These are phyloP conservation scores for Elsinoe australis DNA, from an alignment of 2,329 filamentous ascomycete species.

Conservation along the genomic window DNA sequence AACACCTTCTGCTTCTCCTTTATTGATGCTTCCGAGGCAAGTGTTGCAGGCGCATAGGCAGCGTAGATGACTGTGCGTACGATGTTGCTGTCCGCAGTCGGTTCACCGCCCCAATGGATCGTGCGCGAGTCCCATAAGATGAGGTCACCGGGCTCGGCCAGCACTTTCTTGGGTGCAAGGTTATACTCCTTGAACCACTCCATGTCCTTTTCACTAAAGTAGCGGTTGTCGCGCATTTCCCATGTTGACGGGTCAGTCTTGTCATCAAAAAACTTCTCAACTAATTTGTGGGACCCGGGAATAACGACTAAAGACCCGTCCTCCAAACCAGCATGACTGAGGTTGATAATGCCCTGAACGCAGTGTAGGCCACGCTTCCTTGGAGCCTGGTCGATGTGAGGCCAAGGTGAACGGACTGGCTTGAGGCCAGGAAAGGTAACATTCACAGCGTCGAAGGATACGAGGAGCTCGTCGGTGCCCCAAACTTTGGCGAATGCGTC, in stretches of 20 bases:
- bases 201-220: slow-evolving; percentile 26
- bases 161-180: slow-evolving; percentile 22
- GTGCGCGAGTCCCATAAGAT: slow-evolving; percentile 33
- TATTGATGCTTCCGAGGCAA: slow-evolving; percentile 17
- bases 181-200: slow-evolving; percentile 23
- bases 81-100: slow-evolving; percentile 24
- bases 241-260: slow-evolving; percentile 25
- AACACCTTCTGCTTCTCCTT: slow-evolving; percentile 21
- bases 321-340: slow-evolving; percentile 38
- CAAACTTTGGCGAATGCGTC: slow-evolving; percentile 23
- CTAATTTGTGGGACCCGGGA: slow-evolving; percentile 37
- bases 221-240: slow-evolving; percentile 4
- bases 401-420: slow-evolving; percentile 9
- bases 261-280: slow-evolving; percentile 40
- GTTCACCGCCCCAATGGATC: slow-evolving; percentile 38
- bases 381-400: slow-evolving; percentile 17
- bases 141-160: slow-evolving; percentile 24
- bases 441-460: slow-evolving; percentile 25
- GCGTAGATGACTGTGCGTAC: slow-evolving; percentile 24
- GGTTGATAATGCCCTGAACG: slow-evolving; percentile 25
- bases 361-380: slow-evolving; percentile 4
- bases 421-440: slow-evolving; percentile 25
- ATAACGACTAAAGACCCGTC: slow-evolving; percentile 43
- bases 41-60: slow-evolving; percentile 21
- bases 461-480: slow-evolving; percentile 25